A percentile compares a stretch with the other conserved stretches of the same genome.
These are phyloP conservation scores for Ceratobasidium papillatum DNA, from an alignment of 1,284 basidiomycete species.

Conservation along the genomic window DNA sequence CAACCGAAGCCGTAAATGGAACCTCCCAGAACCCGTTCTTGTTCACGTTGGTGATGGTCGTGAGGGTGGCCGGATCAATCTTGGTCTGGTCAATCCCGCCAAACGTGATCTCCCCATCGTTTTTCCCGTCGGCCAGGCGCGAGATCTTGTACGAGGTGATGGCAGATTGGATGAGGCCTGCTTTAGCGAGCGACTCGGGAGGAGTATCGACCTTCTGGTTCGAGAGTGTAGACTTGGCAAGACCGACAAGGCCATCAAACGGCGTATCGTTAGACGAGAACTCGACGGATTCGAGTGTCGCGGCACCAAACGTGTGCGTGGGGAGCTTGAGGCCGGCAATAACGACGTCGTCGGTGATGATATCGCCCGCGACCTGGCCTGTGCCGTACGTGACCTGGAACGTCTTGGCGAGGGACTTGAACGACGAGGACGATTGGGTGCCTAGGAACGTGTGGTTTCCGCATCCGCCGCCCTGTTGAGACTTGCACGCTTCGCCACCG, in stretches of 20 bases:
- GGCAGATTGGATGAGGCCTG: constrained; percentile 68
- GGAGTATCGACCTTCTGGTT: constrained; percentile 73
- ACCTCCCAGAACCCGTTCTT: constrained; percentile 81
- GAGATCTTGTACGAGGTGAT: constrained; percentile 86
- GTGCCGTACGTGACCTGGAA: constrained; percentile 77
- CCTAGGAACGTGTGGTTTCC: constrained; percentile 78
- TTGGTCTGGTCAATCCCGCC: constrained; percentile 79
- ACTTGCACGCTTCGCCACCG: constrained; percentile 65
- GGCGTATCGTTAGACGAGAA: constrained; percentile 54
- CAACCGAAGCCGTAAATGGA: constrained; percentile 64
- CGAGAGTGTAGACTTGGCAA: constrained; percentile 77
- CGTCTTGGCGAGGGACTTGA: constrained; percentile 61
- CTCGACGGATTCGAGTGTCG: constrained; percentile 60
- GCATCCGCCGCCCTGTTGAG: constrained; percentile 57
- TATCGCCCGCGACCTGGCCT: constrained; percentile 71
- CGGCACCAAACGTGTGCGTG: constrained; percentile 77
- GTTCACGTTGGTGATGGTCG: constrained; percentile 69
- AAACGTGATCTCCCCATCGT: constrained; percentile 84
- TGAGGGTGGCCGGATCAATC: constrained; percentile 65
- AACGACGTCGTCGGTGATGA: constrained; percentile 72
- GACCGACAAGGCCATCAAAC: constrained; percentile 87
- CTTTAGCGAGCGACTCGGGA: constrained; percentile 72
- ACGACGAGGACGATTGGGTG: constrained; percentile 68
- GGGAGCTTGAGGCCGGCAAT: constrained; percentile 72
- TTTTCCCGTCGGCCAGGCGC: constrained; percentile 72